These are phyloP conservation scores for Aschersonia sp. DNA, from an alignment of 2,329 filamentous ascomycete genomes.

Conservation along the genomic window DNA sequence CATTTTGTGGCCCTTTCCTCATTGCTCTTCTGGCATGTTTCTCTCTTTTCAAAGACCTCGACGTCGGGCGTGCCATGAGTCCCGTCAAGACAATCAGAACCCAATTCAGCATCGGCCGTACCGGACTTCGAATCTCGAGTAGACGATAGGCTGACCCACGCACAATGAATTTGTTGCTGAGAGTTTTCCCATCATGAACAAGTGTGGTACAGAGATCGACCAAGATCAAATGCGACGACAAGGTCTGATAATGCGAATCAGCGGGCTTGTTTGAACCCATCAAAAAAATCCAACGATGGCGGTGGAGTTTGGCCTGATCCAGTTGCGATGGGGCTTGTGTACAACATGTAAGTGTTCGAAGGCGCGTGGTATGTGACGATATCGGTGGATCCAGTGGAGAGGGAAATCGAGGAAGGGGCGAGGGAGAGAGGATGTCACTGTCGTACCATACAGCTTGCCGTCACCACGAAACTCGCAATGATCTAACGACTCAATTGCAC, in stretches of 20 bases:
- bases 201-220: slow-evolving; percentile 96
- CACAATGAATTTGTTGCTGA: slow-evolving; percentile 77
- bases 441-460: slow-evolving; percentile 75
- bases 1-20: slow-evolving; percentile 61
- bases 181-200: slow-evolving; percentile 91
- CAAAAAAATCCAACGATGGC: slow-evolving; percentile 90
- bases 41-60: slow-evolving; percentile 72
- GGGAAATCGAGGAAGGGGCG: slow-evolving; percentile 72
- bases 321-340: slow-evolving; percentile 90
- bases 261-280: slow-evolving; percentile 61
- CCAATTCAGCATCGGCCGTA: slow-evolving; percentile 74
- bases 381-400: slow-evolving; percentile 88
- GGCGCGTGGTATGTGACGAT: slow-evolving; percentile 57
- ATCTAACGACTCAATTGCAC: too few species aligned
- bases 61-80: slow-evolving; percentile 78
- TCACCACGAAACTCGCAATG: slow-evolving; percentile 57
- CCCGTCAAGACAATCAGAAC: slow-evolving; percentile 72
- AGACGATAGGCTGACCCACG: slow-evolving; percentile 92
- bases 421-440: slow-evolving; percentile 81
- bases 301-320: slow-evolving; percentile 95
- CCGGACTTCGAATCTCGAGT: slow-evolving; percentile 47
- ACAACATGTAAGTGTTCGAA: slow-evolving; percentile 66
- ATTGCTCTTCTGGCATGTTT: slow-evolving; percentile 72
- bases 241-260: too few species aligned
- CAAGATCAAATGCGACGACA: slow-evolving; percentile 61